Percentiles rank a stretch among this genome's conserved stretches.
Evolutionary conservation across 768 basidiomycete species (phyloP).

Genomic region (Tricholoma sp.): DNA sequence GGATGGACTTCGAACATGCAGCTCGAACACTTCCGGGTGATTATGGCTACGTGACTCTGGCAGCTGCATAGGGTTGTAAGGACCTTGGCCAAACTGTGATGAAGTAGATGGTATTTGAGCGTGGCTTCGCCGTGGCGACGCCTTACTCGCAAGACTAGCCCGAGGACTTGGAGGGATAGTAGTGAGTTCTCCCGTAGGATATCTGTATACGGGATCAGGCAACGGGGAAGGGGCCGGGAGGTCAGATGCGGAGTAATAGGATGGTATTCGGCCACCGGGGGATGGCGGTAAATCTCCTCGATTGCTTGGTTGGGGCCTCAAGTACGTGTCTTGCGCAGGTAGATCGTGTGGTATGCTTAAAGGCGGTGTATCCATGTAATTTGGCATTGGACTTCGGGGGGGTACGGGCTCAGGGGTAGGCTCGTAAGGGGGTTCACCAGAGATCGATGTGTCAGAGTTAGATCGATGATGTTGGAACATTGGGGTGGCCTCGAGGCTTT

Average conservation of each 20-base stretch:
- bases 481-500: constrained; percentile 57
- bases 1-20: constrained; percentile 31
- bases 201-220: constrained; percentile 45
- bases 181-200: constrained; percentile 41
- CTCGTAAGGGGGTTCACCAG: constrained; percentile 39
- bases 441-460: constrained; percentile 50
- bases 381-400: constrained; percentile 21
- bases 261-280: constrained; percentile 31
- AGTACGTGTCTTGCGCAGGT: constrained; percentile 19
- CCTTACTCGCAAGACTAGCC: constrained; percentile 29
- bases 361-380: constrained; percentile 43
- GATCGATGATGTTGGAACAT: constrained; percentile 72
- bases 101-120: constrained; percentile 23
- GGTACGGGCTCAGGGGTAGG: constrained; percentile 23
- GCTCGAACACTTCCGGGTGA: constrained; percentile 28
- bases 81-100: constrained; percentile 11
- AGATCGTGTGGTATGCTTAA: constrained; percentile 27
- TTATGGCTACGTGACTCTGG: constrained; percentile 2
- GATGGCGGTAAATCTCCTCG: constrained; percentile 23
- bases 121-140: constrained; percentile 14
- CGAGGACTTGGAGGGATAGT: constrained; percentile 38
- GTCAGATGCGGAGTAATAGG: constrained; percentile 70
- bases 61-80: constrained; percentile 9
- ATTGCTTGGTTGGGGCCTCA: constrained; percentile 21
- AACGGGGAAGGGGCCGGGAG: constrained; percentile 60